phyloP scores from a whole-genome alignment of 164 flowering plant species.

The Vitis rupestris region DNA sequence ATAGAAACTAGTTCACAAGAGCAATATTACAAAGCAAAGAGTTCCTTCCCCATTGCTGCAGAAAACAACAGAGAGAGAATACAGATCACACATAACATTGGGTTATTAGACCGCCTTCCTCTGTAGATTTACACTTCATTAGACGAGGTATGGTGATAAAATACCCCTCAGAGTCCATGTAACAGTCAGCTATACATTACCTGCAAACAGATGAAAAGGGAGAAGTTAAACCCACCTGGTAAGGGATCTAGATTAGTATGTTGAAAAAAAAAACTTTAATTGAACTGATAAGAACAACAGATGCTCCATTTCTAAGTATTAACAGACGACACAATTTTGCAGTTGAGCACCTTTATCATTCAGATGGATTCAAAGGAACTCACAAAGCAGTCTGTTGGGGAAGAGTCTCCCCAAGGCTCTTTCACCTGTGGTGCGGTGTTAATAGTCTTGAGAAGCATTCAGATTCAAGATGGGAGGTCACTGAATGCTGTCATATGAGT shows the following conservation, averaged over 20 bases:
- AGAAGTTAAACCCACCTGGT: not conserved
- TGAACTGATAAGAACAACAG: not conserved
- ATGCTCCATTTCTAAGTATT: too few species aligned
- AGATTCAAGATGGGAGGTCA: too few species aligned
- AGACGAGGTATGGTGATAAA: slow-evolving; percentile 1
- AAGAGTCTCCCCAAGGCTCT: too few species aligned
- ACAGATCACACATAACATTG: not conserved
- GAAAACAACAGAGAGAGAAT: not conserved
- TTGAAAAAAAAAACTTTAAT: not conserved
- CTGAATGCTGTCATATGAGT: too few species aligned
- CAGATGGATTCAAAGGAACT: too few species aligned
- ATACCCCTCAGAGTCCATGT: not conserved
- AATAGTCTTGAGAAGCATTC: too few species aligned
- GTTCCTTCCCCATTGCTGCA: not conserved
- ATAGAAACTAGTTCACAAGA: not conserved
- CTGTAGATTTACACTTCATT: slow-evolving; percentile 7
- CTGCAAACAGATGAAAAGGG: slow-evolving; percentile 8
- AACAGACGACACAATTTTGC: too few species aligned
- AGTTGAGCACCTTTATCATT: too few species aligned
- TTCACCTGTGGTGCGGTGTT: too few species aligned
- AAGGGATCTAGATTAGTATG: not conserved
- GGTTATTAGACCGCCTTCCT: not conserved
- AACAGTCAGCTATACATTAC: slow-evolving; percentile 11
- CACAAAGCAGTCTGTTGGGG: too few species aligned
- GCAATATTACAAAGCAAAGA: not conserved